phyloP scores from a whole-genome alignment of 768 basidiomycete species.

The Boletellus emodensis region DNA sequence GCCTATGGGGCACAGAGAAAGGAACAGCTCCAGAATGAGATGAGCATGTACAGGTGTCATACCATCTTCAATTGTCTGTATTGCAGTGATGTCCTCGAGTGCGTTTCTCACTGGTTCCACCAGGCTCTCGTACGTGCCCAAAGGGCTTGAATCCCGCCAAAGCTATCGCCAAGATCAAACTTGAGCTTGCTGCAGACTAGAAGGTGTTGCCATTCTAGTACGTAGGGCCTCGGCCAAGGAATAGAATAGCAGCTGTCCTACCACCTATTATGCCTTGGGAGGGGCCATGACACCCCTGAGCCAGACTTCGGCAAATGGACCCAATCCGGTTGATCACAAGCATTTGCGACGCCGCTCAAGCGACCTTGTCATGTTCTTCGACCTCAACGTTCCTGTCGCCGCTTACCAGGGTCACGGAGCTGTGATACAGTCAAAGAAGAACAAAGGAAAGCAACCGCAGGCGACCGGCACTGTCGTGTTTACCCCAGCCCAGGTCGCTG shows the following conservation, averaged over 20 bases:
- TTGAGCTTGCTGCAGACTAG: conserved; percentile 78
- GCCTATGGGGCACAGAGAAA: conserved; percentile 72
- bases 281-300: too few relatives aligned
- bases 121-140: conserved; percentile 91
- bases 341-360: too few relatives aligned
- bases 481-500: conserved; percentile 51
- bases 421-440: conserved; percentile 22
- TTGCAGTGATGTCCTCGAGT: background rate
- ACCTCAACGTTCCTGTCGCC: conserved; percentile 58
- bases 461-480: conserved; percentile 34
- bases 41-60: conserved; percentile 97
- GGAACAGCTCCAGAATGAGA: conserved; percentile 91
- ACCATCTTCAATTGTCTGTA: conserved; percentile 93
- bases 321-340: too few relatives aligned
- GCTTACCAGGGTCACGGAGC: conserved; percentile 16
- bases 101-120: background rate
- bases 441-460: conserved; percentile 35
- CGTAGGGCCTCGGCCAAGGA: too few relatives aligned
- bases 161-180: conserved; percentile 92
- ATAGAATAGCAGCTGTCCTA: background rate
- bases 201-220: too few relatives aligned
- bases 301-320: too few relatives aligned
- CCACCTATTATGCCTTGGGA: background rate
- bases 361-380: conserved; percentile 52
- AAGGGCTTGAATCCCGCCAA: conserved; percentile 93